Base-by-base conservation (phyloP, 129 eudicot genomes). In the Helichrysum umbraculigerum region DNA sequence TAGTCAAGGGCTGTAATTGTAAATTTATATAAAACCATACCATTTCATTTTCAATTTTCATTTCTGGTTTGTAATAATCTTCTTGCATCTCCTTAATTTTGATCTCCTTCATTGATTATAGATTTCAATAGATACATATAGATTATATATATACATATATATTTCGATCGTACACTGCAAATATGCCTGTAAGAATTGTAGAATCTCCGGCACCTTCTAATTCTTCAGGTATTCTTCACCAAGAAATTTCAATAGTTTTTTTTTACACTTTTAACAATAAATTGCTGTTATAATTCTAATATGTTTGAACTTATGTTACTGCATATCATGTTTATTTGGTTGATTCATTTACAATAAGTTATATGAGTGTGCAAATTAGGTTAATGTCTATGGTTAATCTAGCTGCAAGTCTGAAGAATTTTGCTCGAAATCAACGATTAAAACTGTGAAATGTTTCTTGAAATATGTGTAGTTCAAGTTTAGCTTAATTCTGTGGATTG, bases 171-270 rank as follows among this genome's bases (percentile, higher is more conserved):
- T 47, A 47, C 54, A 3, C 54, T 47, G 54, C 71, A 61, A 83
- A 78, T 56, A 88, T 90, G 96, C 97, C 92, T 9, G 97, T 89
- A 68, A 80, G 90, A 85, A 87, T 85, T 75, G 88, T 74, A 62
- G 95, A 88, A 47, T 66, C 85, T 32, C 89, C 88, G 33, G 72
- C 87, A 28, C 88, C 89, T 63, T 86, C 93, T 32, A 85, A 75
- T 75, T 76, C 76, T 58, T 76, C 93, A 72, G 90, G 92, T 88
- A 79, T 75, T 20, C 30, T n/a, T 60, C 76, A 19, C 60, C n/a
- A 71, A 25, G 28, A 25, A 11, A 20, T 44, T 37, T 8, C 44
- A 32, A n/a, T 70, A 9, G 15, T 21, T 19, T 52, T 54, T 14
- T 41, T 67, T 41, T 67, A n/a, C 9, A 37, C 5, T 67, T 8